A percentile compares a stretch with the other conserved stretches of the same genome.
Evolutionary conservation across 768 basidiomycete genomes (phyloP).

Genomic region (Clitopilus passeckerianus): DNA sequence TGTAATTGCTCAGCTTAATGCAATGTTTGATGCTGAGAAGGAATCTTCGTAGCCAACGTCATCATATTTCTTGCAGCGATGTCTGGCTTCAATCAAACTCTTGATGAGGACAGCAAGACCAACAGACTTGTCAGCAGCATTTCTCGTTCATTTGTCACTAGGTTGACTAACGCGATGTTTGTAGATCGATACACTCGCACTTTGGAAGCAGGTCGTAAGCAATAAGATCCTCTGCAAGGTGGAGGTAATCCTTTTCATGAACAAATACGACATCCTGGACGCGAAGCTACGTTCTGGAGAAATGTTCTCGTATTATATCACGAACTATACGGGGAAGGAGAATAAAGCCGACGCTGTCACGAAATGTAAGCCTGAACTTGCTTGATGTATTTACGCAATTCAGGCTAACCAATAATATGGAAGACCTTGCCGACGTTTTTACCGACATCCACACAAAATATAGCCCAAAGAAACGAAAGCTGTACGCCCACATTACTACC

Average conservation of each 20-base stretch:
- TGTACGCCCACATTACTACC: slow-evolving; percentile 54
- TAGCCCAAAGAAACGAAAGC: slow-evolving; percentile 38
- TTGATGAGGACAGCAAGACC: slow-evolving; percentile 50
- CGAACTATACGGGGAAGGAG: slow-evolving; percentile 44
- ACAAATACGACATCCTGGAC: slow-evolving; percentile 58
- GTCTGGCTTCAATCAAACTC: slow-evolving; percentile 59
- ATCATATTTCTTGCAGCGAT: slow-evolving; percentile 67
- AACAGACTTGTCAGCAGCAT: slow-evolving; percentile 51
- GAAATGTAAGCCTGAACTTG: slow-evolving; percentile 35
- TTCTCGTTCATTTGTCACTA: slow-evolving; percentile 2
- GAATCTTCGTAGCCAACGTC: slow-evolving; percentile 40
- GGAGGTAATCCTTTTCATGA: slow-evolving; percentile 56
- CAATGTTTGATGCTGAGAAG: neutral
- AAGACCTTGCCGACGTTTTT: slow-evolving; percentile 52
- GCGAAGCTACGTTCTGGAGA: slow-evolving; percentile 47
- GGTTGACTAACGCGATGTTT: neutral
- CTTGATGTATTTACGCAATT: slow-evolving; percentile 1
- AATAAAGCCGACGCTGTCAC: slow-evolving; percentile 49
- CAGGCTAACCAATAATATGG: neutral
- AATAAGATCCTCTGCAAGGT: slow-evolving; percentile 50
- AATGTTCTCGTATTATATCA: slow-evolving; percentile 50
- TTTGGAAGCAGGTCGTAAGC: slow-evolving; percentile 58
- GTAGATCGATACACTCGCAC: slow-evolving; percentile 49
- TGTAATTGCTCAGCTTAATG: slow-evolving; percentile 4
- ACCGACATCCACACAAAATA: slow-evolving; percentile 42